A percentile compares a stretch with the other conserved stretches of the same genome.
Conservation (phyloP, 176 grass and related monocot genomes). For the Triticum monococcum region DNA sequence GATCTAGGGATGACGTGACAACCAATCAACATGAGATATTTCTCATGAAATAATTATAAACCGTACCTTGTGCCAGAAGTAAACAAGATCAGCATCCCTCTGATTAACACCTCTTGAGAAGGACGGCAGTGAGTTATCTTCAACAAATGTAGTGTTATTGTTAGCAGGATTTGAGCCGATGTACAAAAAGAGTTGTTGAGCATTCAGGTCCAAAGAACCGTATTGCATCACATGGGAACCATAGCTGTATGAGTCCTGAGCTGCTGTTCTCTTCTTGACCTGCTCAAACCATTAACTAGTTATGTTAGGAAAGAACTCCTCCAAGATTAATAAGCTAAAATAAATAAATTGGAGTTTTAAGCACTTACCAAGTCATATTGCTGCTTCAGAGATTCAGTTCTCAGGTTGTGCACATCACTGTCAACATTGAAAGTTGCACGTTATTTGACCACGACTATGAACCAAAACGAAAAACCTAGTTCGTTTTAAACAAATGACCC, state of each 20-base stretch:
- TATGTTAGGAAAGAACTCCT: background rate
- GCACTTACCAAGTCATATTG: constrained; percentile 70
- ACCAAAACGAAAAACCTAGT: background rate
- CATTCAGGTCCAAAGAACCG: constrained; percentile 54
- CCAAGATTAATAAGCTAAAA: background rate
- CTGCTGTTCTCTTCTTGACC: constrained; percentile 71
- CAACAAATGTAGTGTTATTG: constrained; percentile 50
- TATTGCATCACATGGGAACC: constrained; percentile 99
- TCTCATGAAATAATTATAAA: background rate
- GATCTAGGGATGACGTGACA: background rate
- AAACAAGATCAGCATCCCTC: constrained; percentile 89
- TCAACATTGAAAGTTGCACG: background rate
- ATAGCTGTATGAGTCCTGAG: constrained; percentile 38
- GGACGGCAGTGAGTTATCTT: constrained; percentile 56
- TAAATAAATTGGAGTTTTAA: background rate
- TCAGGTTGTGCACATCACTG: constrained; percentile 81
- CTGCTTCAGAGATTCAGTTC: constrained; percentile 72
- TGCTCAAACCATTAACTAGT: constrained; percentile 31
- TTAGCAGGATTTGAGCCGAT: constrained; percentile 84
- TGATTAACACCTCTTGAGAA: constrained; percentile 66
- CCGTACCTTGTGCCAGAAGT: constrained; percentile 69
- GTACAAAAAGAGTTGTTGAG: constrained; percentile 54
- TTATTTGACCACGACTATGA: background rate
- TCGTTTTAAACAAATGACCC: background rate
- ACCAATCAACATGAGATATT: background rate